These are phyloP conservation scores for Coffea eugenioides DNA, from an alignment of 257 asterid species.

Conservation along the genomic window DNA sequence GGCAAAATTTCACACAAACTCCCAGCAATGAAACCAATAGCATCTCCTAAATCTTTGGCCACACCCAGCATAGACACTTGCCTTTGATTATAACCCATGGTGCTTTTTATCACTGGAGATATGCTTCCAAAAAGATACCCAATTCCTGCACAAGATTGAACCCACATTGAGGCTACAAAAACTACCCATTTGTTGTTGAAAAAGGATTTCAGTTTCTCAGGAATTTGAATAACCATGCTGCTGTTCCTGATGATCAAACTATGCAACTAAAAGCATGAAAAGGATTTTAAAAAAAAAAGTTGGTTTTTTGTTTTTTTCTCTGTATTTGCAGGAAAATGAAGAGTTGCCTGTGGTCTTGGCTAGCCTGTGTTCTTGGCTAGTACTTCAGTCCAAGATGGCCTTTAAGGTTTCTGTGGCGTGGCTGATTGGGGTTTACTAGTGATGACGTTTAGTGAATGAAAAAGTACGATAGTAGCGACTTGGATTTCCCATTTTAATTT, in stretches of 20 bases:
- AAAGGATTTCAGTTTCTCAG: conserved; percentile 35
- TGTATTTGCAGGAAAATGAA: background rate
- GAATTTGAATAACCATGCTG: background rate
- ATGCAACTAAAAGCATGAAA: background rate
- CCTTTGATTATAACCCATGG: conserved; percentile 68
- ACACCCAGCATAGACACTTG: conserved; percentile 82
- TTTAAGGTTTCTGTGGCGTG: no score
- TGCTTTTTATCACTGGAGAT: conserved; percentile 72
- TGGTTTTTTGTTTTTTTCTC: background rate
- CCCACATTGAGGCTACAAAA: conserved; percentile 96
- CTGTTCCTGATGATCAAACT: no score
- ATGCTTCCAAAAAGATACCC: conserved; percentile 85
- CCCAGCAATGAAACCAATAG: conserved; percentile 79
- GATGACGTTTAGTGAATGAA: no score
- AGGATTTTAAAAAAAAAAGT: background rate
- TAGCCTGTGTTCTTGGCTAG: no score
- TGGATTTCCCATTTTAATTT: no score
- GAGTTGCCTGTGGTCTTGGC: no score
- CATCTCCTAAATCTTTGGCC: conserved; percentile 85
- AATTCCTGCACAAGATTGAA: conserved; percentile 84
- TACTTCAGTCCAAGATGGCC: no score
- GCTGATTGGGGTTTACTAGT: no score
- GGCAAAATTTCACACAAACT: conserved; percentile 66
- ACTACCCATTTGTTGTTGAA: conserved; percentile 78
- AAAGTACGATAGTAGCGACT: no score